Conservation (phyloP, 1,284 basidiomycete genomes). For the Rhodotorula sp. region DNA sequence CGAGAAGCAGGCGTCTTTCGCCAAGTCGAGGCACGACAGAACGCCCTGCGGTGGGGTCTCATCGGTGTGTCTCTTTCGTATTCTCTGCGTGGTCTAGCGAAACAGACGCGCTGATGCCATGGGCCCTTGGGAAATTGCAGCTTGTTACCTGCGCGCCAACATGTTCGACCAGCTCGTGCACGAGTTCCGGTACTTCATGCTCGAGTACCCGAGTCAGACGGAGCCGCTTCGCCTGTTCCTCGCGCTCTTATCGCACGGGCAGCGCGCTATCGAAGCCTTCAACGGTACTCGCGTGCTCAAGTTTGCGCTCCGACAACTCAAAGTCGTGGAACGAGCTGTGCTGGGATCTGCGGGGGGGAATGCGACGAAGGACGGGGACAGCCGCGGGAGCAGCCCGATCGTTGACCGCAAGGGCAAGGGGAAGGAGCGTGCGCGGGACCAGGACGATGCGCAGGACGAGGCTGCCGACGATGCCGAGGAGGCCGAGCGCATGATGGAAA, state of each 20-base stretch:
- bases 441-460: constrained; percentile 26
- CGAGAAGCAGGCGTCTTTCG: constrained; percentile 74
- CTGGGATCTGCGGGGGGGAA: neutral
- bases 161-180: constrained; percentile 65
- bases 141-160: constrained; percentile 65
- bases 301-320: constrained; percentile 52
- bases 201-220: constrained; percentile 70
- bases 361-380: neutral
- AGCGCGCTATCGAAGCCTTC: constrained; percentile 68
- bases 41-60: constrained; percentile 56
- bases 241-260: constrained; percentile 66
- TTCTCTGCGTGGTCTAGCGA: accelerated
- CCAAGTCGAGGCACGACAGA: constrained; percentile 68
- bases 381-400: constrained; percentile 2
- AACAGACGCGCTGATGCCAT: too few species aligned
- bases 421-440: constrained; percentile 12
- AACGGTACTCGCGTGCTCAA: constrained; percentile 75
- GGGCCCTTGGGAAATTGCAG: constrained; percentile 51
- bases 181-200: constrained; percentile 67
- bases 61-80: constrained; percentile 49
- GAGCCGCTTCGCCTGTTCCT: constrained; percentile 74
- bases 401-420: constrained; percentile 7
- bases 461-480: constrained; percentile 23
- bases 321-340: constrained; percentile 9
- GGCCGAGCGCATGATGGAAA: neutral